Evolutionary conservation across 768 basidiomycete species (phyloP).

Genomic region (Paxillus ammoniavirescens): DNA sequence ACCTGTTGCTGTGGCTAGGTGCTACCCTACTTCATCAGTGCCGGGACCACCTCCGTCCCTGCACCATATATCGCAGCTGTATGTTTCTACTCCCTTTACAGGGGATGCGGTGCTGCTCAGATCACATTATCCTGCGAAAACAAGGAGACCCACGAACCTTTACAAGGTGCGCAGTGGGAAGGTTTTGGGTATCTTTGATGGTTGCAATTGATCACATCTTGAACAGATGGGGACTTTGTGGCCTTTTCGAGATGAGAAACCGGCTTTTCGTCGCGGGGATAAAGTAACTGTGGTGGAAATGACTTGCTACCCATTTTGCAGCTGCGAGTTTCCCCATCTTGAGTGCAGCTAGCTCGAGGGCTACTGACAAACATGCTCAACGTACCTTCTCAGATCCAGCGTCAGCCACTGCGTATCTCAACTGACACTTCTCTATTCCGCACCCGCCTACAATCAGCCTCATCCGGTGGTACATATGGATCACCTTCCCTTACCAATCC

Average conservation of each 20-base stretch:
- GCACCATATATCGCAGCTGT: not conserved
- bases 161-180: conserved; percentile 1
- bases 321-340: not conserved
- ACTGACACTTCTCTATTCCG: conserved; percentile 37
- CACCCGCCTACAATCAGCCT: conserved; percentile 38
- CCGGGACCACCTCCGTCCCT: not conserved
- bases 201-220: conserved; percentile 13
- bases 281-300: conserved; percentile 4
- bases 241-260: not conserved
- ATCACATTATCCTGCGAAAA: no score
- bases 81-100: not conserved
- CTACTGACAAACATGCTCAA: conserved; percentile 2
- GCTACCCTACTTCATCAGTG: not conserved
- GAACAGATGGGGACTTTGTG: conserved; percentile 1
- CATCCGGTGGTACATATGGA: conserved; percentile 30
- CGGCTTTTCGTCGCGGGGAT: not conserved
- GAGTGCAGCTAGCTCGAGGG: not conserved
- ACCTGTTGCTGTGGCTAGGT: not conserved
- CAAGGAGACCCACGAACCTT: not conserved
- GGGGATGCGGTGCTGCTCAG: not conserved
- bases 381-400: conserved; percentile 5
- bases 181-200: conserved; percentile 1
- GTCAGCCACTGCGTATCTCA: conserved; percentile 24
- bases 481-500: conserved; percentile 13
- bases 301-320: not conserved